Percentiles rank a stretch among this genome's conserved stretches.
phyloP scores from a whole-genome alignment of 306 rosid species.

The Geum urbanum region DNA sequence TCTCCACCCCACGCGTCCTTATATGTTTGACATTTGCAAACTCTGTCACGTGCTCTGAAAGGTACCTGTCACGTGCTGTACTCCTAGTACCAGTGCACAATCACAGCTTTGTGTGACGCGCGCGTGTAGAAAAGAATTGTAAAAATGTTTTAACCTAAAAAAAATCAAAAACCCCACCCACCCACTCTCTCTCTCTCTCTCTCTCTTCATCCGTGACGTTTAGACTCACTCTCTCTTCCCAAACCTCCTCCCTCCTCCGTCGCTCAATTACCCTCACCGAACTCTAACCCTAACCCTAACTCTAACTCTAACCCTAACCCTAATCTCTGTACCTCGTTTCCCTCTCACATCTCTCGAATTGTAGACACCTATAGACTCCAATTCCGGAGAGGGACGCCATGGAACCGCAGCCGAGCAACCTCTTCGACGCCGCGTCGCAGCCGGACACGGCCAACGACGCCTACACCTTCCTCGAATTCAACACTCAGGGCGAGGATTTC shows the following conservation, averaged over 20 bases:
- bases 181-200: not conserved
- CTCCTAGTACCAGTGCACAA: not conserved
- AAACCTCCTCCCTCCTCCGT: slow-evolving; percentile 18
- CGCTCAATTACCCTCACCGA: slow-evolving; percentile 31
- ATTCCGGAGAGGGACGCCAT: slow-evolving; percentile 27
- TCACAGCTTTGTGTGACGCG: slow-evolving; percentile 1
- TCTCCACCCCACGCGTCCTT: not conserved
- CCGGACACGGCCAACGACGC: slow-evolving; percentile 96
- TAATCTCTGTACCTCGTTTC: not conserved
- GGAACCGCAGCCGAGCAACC: slow-evolving; percentile 85
- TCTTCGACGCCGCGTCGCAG: slow-evolving; percentile 92
- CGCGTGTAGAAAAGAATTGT: not conserved
- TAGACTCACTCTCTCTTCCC: slow-evolving; percentile 16
- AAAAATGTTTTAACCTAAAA: not conserved
- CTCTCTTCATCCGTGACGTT: not conserved
- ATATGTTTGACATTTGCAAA: not conserved
- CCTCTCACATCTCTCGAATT: not conserved
- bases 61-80: not conserved
- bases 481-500: slow-evolving; percentile 96
- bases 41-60: not conserved
- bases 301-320: slow-evolving; percentile 56
- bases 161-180: not conserved
- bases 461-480: slow-evolving; percentile 95
- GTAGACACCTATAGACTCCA: slow-evolving; percentile 36
- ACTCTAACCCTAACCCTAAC: slow-evolving; percentile 48